Conservation (phyloP, 179 eudicot genomes). For the Spinacia oleracea region DNA sequence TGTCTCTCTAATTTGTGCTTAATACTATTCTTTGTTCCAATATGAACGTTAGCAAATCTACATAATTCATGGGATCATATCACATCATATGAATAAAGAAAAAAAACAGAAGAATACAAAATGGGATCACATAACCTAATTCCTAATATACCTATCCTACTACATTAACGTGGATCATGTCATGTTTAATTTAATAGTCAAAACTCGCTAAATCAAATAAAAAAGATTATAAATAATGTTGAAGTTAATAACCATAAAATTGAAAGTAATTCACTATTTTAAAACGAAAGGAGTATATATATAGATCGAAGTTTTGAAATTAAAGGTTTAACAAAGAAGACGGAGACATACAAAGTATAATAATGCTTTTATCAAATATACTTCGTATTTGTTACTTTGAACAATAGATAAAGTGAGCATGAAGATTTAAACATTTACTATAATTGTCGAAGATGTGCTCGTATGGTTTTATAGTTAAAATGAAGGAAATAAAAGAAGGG, state of each 20-base stretch:
- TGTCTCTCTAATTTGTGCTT: slow-evolving; percentile 8
- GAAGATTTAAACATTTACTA: too few relatives aligned
- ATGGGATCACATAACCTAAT: not conserved
- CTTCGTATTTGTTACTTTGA: too few relatives aligned
- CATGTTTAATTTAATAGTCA: too few relatives aligned
- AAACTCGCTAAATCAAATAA: too few relatives aligned
- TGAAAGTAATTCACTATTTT: not conserved
- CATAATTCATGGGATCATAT: slow-evolving; percentile 3
- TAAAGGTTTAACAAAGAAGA: not conserved
- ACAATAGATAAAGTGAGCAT: too few relatives aligned
- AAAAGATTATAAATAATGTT: too few relatives aligned
- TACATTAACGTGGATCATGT: too few relatives aligned
- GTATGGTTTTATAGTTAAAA: too few relatives aligned
- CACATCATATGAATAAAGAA: not conserved
- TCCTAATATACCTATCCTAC: not conserved
- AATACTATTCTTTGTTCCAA: slow-evolving; percentile 14
- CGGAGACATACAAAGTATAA: not conserved
- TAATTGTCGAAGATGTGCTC: too few relatives aligned
- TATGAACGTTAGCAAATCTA: slow-evolving; percentile 11
- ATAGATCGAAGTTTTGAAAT: not conserved
- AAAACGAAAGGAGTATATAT: not conserved
- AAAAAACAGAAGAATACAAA: not conserved
- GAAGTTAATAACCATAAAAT: too few relatives aligned
- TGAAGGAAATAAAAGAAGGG: too few relatives aligned
- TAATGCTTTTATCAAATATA: not conserved